Evolutionary conservation across 129 eudicot species (phyloP), one percentile per base, ranked within the genome.

Genomic region (Logfia minima): DNA sequence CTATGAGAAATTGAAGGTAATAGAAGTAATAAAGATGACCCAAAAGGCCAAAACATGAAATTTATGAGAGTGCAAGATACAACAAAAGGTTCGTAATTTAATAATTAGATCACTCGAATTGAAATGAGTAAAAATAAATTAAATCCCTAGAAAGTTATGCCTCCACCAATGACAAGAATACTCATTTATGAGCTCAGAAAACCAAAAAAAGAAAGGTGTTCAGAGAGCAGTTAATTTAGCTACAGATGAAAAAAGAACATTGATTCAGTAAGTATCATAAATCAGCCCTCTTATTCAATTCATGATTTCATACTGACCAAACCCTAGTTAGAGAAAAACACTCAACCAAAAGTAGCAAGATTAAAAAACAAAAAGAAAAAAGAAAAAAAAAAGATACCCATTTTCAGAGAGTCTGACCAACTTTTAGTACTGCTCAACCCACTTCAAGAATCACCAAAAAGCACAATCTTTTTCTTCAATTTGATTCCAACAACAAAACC

Each of bases 351-450:
- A 83, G 87, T 76, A 81, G 83, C 76, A 67, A 81, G 80, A 77
- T 48, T 14, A 2, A 14, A 24, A 24, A 1, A 24, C 0, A 24
- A 45, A 48, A 48, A 4, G 17, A 32, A 18, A 66, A 17, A 3
- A n/a, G n/a, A 10, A 63, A 31, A 6, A 67, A 86, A 83, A 35
- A 81, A 85, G 90, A 88, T 90, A 88, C 92, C 93, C 83, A 63
- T 76, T 75, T 89, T 82, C 83, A 92, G 96, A 92, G 93, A 90
- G 86, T 90, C 82, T 84, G 85, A 77, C 76, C 90, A 63, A 76
- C 90, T 83, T 90, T 86, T 85, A 71, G 83, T 85, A 85, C 80
- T 68, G 70, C 90, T 77, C 81, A 86, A 70, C 60, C 53, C 74
- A 80, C 75, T 66, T 73, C 52, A 64, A 43, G 79, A 60, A 55